Percentiles rank a stretch among this genome's conserved stretches.
phyloP scores from a whole-genome alignment of 352 stramenopile species.

The Phytopythium mirpurense region DNA sequence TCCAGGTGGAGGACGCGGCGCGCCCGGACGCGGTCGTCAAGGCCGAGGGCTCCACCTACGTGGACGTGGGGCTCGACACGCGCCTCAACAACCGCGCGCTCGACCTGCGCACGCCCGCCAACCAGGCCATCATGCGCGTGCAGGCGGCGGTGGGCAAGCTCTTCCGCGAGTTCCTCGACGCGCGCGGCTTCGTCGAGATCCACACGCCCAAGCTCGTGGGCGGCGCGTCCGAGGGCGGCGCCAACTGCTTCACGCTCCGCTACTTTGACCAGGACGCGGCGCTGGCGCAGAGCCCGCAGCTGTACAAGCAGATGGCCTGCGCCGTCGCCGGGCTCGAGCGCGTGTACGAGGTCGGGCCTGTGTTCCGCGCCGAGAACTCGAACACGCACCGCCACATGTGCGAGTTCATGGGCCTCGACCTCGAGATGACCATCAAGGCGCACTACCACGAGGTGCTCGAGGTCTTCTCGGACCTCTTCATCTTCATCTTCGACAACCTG shows the following conservation, averaged over 20 bases:
- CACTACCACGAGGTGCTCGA: constrained; percentile 99
- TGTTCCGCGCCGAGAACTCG: constrained; percentile 99
- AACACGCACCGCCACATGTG: constrained; percentile 99
- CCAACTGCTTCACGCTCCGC: constrained; percentile 97
- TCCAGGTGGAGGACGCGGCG: constrained; percentile 95
- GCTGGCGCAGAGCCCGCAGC: constrained; percentile 96
- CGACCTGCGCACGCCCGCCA: constrained; percentile 97
- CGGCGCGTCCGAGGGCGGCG: constrained; percentile 95
- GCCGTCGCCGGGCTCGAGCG: constrained; percentile 97
- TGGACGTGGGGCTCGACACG: constrained; percentile 88
- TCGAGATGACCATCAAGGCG: constrained; percentile 99
- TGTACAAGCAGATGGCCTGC: constrained; percentile 99
- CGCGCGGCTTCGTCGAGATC: constrained; percentile 97
- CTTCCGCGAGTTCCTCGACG: constrained; percentile 96
- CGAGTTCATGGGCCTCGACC: constrained; percentile 99
- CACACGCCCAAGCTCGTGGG: constrained; percentile 98
- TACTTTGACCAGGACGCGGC: constrained; percentile 98
- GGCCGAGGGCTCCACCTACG: constrained; percentile 78
- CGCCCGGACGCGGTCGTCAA: constrained; percentile 85
- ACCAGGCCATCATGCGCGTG: constrained; percentile 98
- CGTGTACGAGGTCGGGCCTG: constrained; percentile 98
- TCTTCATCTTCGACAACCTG: constrained; percentile 99
- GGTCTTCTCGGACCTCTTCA: constrained; percentile 98
- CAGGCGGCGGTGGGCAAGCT: constrained; percentile 94
- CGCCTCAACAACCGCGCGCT: constrained; percentile 95